Percentiles rank a stretch among this genome's conserved stretches.
Conservation (phyloP, 2,329 filamentous ascomycete species). For the Chaetomium olivaceum region DNA sequence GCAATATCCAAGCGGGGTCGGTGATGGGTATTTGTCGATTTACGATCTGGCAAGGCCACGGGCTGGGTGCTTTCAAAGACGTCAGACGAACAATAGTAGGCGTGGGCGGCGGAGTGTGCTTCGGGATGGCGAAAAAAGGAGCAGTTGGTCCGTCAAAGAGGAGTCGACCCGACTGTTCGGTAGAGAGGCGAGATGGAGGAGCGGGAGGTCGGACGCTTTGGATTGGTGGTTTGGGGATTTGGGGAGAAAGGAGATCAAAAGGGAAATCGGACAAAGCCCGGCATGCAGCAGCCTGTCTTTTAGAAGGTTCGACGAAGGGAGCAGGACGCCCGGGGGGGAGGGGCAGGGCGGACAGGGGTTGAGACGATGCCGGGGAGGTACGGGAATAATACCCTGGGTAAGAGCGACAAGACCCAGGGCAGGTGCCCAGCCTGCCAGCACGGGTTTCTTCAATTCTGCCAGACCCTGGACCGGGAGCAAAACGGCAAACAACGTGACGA, state of each 20-base stretch:
- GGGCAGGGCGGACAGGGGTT: conserved; percentile 4
- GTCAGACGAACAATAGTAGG: conserved; percentile 11
- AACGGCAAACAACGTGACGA: not conserved
- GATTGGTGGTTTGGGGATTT: conserved; percentile 11
- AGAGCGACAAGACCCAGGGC: not conserved
- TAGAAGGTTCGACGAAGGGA: conserved; percentile 19
- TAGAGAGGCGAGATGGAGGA: conserved; percentile 11
- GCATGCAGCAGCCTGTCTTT: conserved; percentile 30
- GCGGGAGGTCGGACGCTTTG: conserved; percentile 9
- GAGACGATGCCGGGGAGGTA: not conserved
- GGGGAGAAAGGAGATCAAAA: conserved; percentile 28
- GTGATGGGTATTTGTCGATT: not conserved
- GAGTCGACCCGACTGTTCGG: conserved; percentile 19
- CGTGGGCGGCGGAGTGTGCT: not conserved
- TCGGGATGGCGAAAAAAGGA: conserved; percentile 19
- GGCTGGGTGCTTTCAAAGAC: conserved; percentile 5
- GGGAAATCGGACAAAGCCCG: conserved; percentile 33
- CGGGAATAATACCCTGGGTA: not conserved
- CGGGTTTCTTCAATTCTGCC: not conserved
- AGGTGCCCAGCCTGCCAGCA: not conserved
- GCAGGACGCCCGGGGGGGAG: not conserved
- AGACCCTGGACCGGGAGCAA: not conserved
- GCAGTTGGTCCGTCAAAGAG: conserved; percentile 8
- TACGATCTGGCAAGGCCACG: conserved; percentile 11
- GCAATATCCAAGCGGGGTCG: not conserved